Base-by-base conservation (phyloP, 768 basidiomycete genomes). In the Dioszegia aurantiaca region DNA sequence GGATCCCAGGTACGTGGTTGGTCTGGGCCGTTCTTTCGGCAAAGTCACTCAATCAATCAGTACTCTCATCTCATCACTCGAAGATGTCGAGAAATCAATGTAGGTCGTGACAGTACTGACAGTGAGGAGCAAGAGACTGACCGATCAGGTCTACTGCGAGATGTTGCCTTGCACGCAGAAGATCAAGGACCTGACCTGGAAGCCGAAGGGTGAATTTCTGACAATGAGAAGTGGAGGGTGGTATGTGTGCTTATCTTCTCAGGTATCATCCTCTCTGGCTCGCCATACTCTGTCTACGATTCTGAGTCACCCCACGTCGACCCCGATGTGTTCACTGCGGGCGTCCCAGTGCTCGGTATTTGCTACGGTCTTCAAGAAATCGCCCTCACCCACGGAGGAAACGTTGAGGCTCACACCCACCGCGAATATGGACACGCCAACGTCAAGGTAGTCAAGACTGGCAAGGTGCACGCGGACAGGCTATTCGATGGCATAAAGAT, bases 311-410 rank as follows among this genome's bases (percentile, higher is more conserved):
- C 95, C 23, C 91, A 92, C 62, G 92, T 90, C 30, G 94, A 99
- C 78, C 89, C 91, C 17, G 87, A 83, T 16, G 85, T 98, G 10
- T 98, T 90, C 68, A 83, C 86, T 42, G 57, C 60, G 33, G 90
- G 86, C 23, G 86, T 97, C 1, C 94, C 95, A 2, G 85, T 99
- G 49, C 82, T 99, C 14, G 95, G 95, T 21, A 97, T 98, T 57
- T 99, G 95, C 76, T 98, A 97, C 77, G 95, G 95, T 24, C 82
- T 98, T 14, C 75, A 98, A 89, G 95, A 99, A 82, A 88, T 97
- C 56, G 91, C 92, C 23, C 89, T 87, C 85, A 85, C 84, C 58
- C 80, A 89, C 65, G 85, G 86, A 58, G 95, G 92, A 11, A 82
- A 86, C 59, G 90, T 99, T 28, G 84, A 85, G 9, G 85, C 86